Conservation (phyloP, 768 basidiomycete genomes). For the Suillus fuscotomentosus region DNA sequence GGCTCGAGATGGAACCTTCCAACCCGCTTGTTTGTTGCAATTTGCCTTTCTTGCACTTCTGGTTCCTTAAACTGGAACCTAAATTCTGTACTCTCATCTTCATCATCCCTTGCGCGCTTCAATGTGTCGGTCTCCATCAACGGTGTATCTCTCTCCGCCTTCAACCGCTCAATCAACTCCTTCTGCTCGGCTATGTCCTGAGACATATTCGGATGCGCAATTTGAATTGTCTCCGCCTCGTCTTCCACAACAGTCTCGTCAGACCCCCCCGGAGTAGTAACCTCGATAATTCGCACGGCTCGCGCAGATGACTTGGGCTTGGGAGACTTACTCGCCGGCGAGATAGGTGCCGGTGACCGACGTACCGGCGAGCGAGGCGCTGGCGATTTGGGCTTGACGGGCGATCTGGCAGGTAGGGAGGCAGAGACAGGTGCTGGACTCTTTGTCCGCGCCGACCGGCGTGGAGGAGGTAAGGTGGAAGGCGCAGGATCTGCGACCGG, state of each 20-base stretch:
- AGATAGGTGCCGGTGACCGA: slow-evolving; percentile 27
- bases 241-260: slow-evolving; percentile 70
- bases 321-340: slow-evolving; percentile 37
- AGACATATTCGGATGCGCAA: slow-evolving; percentile 60
- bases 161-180: slow-evolving; percentile 71
- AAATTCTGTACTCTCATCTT: slow-evolving; percentile 48
- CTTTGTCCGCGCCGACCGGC: slow-evolving; percentile 43
- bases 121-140: slow-evolving; percentile 25
- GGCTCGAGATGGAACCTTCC: slow-evolving; percentile 57
- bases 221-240: slow-evolving; percentile 54
- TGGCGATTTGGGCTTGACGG: slow-evolving; percentile 26
- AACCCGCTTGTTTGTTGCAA: slow-evolving; percentile 66
- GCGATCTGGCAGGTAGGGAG: slow-evolving; percentile 5
- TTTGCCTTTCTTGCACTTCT: slow-evolving; percentile 53
- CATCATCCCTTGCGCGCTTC: slow-evolving; percentile 46
- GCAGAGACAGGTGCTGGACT: slow-evolving; percentile 34
- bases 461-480: slow-evolving; percentile 37
- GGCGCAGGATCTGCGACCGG: slow-evolving; percentile 15
- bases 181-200: slow-evolving; percentile 78
- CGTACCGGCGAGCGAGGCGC: slow-evolving; percentile 33
- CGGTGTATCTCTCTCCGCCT: slow-evolving; percentile 52
- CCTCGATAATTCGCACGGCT: slow-evolving; percentile 26
- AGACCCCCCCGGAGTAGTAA: slow-evolving; percentile 49
- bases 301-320: slow-evolving; percentile 22
- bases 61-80: slow-evolving; percentile 71